Conservation (phyloP, 345 rosid species). For the Hibiscus trionum region DNA sequence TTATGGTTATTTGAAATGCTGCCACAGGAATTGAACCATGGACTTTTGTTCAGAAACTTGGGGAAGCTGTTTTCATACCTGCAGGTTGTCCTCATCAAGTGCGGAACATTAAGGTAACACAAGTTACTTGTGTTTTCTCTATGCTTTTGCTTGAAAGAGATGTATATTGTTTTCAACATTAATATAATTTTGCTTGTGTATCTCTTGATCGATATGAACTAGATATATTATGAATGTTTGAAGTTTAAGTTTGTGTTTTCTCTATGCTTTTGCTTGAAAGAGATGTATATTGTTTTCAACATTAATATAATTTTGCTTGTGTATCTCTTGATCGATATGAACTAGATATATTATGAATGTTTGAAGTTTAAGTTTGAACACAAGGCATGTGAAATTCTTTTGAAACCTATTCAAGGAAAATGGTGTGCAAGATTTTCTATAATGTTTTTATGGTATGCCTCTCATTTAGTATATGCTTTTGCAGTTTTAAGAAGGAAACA, state of each 20-base stretch:
- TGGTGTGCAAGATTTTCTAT: neutral
- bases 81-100: conserved; percentile 78
- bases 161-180: neutral
- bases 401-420: neutral
- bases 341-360: neutral
- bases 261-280: neutral
- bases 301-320: neutral
- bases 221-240: neutral
- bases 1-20: neutral
- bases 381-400: neutral
- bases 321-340: neutral
- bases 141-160: neutral
- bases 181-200: neutral
- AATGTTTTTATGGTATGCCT: neutral
- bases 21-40: conserved; percentile 54
- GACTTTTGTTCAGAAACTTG: conserved; percentile 59
- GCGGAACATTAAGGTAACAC: conserved; percentile 49
- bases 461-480: neutral
- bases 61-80: conserved; percentile 66
- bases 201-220: neutral
- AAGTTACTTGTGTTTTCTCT: neutral
- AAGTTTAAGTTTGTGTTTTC: neutral
- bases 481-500: neutral
- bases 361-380: neutral
- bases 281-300: neutral